Evolutionary conservation across 163 green algal genomes (phyloP).

Genomic region (Trebouxiophyceae sp.): DNA sequence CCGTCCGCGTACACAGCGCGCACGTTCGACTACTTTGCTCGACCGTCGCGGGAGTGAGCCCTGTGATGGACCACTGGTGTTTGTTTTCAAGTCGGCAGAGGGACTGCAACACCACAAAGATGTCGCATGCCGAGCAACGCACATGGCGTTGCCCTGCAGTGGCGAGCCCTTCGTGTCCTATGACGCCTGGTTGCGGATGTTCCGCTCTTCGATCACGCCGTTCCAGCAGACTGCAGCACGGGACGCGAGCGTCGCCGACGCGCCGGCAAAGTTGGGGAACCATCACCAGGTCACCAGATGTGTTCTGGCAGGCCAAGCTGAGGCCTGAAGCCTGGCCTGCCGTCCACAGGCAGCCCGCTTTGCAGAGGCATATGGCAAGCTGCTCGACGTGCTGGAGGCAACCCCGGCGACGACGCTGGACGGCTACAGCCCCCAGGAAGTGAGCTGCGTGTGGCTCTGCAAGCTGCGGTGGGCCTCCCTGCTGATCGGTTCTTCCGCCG

Average conservation of each 20-base stretch:
- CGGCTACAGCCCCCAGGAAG: not conserved
- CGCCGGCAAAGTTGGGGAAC: not conserved
- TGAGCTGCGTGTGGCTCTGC: not conserved
- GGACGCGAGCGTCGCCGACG: not conserved
- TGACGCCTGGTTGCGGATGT: not conserved
- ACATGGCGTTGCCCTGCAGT: not conserved
- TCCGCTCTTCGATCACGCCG: not conserved
- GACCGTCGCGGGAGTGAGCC: not conserved
- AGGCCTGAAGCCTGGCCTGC: too few relatives aligned
- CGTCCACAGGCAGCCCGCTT: not conserved
- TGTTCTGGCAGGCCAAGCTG: too few relatives aligned
- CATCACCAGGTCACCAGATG: not conserved
- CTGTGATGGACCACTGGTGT: not conserved
- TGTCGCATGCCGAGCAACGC: not conserved
- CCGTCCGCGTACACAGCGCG: not conserved
- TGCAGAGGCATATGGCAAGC: not conserved
- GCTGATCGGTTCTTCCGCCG: not conserved
- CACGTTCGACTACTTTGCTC: conserved; percentile 7
- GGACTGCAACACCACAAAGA: not conserved
- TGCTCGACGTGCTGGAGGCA: not conserved
- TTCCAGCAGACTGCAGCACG: not conserved
- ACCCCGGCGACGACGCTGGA: not conserved
- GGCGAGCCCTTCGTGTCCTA: not conserved
- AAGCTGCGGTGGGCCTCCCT: not conserved
- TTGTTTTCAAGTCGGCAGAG: too few relatives aligned